Base-by-base conservation (phyloP, 192 early-diverging fungal species). In the Haplosporangium gracile region DNA sequence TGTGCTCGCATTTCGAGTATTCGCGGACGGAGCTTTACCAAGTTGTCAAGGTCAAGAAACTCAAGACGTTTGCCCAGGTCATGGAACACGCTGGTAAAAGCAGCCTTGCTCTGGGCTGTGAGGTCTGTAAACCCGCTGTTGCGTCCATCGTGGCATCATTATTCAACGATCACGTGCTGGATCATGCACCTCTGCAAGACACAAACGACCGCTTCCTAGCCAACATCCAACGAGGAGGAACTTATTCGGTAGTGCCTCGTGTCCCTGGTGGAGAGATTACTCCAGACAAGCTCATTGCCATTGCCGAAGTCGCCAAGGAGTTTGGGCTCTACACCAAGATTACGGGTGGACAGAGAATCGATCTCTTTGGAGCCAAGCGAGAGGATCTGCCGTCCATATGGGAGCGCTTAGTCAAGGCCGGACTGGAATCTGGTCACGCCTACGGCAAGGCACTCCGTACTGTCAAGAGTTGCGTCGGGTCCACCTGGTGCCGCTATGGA, bases 141-240 rank as follows among this genome's bases (percentile, higher is more conserved):
- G 94, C 87, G 34, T 94, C 93, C 4, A 95, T 94, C 79, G 70
- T 94, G 38, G 94, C 94, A 18, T 87, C 85, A 45, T 77, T 94
- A 16, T 95, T 84, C 74, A 94, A 95, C 51, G 93, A 94, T 36
- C 93, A 94, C 69, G 88, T 94, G 34, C 73, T 94, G 69, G 90
- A 94, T 40, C 80, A 84, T 47, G 43, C 75, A 9, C 79, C 83
- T 51, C 78, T 85, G n/a, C 94, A 95, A 82, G 94, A 94, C 78
- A 94, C 94, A 10, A 94, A 95, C 79, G 94, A 94, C 84, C 86
- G 91, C 13, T 95, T 89, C 81, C 79, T 94, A 36, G 94, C 93
- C 72, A 94, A 94, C 78, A 95, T 94, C 72, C 94, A 94, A 83
- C 91, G 94, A 47, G 93, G 91, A 63, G 94, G 94, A n/a, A 87